Base-by-base conservation (phyloP, 2,329 filamentous ascomycete species). In the Escovopsis weberi region DNA sequence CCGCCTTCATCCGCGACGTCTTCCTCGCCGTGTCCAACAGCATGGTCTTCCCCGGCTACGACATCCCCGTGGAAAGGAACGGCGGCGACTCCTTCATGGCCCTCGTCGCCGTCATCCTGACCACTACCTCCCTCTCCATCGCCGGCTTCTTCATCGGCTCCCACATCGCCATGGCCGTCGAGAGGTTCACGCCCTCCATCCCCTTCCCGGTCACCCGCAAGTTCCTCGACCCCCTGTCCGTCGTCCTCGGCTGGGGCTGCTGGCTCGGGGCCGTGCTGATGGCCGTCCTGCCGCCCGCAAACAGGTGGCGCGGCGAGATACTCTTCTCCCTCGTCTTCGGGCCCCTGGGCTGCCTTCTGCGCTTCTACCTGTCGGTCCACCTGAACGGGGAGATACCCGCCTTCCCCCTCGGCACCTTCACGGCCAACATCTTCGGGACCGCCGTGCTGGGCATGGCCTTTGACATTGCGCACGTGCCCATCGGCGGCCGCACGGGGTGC, bases 381-480 rank as follows among this genome's bases (percentile, higher is more conserved):
- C 70, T 94, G n/a, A 95, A 95, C 53, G 65, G 72, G 0, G 67
- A 75, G 18, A 51, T 77, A 0, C 59, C 76, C 0, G 64, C 70
- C 0, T 95, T 95, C 50, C 89, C 89, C 0, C 59, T 95, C 0
- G 89, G 89, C 2, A 96, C 89, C 0, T 94, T 95, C 53, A 63
- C 66, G 0, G 85, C 82, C 26, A 96, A 96, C 54, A 67, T 93
- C 4, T 58, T 81, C 12, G 89, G 88, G 4, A 87, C 85, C 0
- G 72, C 72, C 0, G 60, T 94, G 12, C 59, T 93, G 40, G 87
- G 76, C 12, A 79, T 86, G 70, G 74, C 78, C 28, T 94, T 75
- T 66, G 83, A 93, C 54, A 63, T 94, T 40, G 83, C 86, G 49
- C 86, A 85, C 53, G 71, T 69, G 0, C 72, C 69, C 0, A 48